These are phyloP conservation scores for Jacaranda mimosifolia DNA, from an alignment of 257 asterid species.

Conservation along the genomic window DNA sequence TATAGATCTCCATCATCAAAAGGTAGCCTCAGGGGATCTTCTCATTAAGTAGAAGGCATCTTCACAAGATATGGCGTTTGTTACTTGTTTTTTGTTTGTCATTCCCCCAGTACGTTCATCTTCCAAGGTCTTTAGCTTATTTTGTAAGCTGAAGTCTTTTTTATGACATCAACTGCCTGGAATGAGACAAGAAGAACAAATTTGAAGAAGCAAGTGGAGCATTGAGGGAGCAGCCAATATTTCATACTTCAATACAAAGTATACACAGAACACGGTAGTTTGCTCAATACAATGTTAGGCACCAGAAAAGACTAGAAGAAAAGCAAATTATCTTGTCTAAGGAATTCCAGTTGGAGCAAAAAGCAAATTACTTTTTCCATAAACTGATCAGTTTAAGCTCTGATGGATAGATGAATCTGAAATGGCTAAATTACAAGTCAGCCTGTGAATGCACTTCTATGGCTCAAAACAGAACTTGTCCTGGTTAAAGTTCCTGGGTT, in stretches of 20 bases:
- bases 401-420: not conserved
- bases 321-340: not conserved
- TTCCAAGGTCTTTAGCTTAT: not conserved
- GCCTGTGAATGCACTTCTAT: not conserved
- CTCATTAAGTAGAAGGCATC: too few species aligned
- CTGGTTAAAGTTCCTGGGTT: not conserved
- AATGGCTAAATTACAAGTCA: constrained; percentile 13
- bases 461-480: not conserved
- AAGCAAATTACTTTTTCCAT: not conserved
- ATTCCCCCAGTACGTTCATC: not conserved
- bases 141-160: not conserved
- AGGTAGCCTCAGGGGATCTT: too few species aligned
- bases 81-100: not conserved
- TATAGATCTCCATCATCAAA: too few species aligned
- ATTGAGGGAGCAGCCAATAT: not conserved
- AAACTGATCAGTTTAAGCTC: not conserved
- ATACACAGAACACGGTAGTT: not conserved
- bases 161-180: not conserved
- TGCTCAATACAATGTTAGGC: not conserved
- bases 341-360: not conserved
- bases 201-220: not conserved
- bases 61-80: too few species aligned
- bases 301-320: not conserved
- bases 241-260: not conserved
- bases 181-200: not conserved